Percentiles rank a stretch among this genome's conserved stretches.
phyloP scores from a whole-genome alignment of 202 grass and related monocot genomes.

The Bolboschoenoplectus hybrid region DNA sequence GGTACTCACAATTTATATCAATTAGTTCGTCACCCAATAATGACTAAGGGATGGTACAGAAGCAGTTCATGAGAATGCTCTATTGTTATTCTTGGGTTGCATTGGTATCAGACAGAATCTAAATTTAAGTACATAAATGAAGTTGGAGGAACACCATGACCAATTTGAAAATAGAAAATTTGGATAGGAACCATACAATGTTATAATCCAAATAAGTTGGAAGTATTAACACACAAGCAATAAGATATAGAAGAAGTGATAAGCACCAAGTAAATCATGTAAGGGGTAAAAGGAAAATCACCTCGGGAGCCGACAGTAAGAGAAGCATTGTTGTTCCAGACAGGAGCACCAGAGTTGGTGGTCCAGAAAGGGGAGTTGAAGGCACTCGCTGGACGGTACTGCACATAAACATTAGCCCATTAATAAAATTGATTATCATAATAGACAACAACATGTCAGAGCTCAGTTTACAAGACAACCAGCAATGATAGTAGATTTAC shows the following conservation, averaged over 20 bases:
- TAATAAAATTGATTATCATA: background rate
- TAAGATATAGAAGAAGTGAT: conserved; percentile 5
- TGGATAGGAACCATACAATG: background rate
- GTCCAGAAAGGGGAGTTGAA: conserved; percentile 79
- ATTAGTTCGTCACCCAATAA: background rate
- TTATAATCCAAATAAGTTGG: background rate
- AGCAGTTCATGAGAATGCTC: background rate
- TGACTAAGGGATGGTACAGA: background rate
- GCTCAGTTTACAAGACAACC: background rate
- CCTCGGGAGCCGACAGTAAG: conserved; percentile 82
- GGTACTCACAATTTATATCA: background rate
- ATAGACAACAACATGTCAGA: background rate
- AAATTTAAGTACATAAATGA: background rate
- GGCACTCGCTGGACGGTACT: conserved; percentile 79
- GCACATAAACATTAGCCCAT: conserved; percentile 14
- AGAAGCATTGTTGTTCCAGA: conserved; percentile 96
- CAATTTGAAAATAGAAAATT: background rate
- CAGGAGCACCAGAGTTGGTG: conserved; percentile 94
- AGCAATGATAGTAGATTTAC: background rate
- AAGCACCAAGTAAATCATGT: background rate
- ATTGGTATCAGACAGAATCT: background rate
- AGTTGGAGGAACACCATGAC: background rate
- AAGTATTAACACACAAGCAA: background rate
- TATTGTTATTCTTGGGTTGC: conserved; percentile 6
- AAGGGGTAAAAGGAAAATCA: conserved; percentile 30